Evolutionary conservation across 202 grass and related monocot species (phyloP), one percentile per base, ranked within the genome.

Genomic region (Setaria italica): DNA sequence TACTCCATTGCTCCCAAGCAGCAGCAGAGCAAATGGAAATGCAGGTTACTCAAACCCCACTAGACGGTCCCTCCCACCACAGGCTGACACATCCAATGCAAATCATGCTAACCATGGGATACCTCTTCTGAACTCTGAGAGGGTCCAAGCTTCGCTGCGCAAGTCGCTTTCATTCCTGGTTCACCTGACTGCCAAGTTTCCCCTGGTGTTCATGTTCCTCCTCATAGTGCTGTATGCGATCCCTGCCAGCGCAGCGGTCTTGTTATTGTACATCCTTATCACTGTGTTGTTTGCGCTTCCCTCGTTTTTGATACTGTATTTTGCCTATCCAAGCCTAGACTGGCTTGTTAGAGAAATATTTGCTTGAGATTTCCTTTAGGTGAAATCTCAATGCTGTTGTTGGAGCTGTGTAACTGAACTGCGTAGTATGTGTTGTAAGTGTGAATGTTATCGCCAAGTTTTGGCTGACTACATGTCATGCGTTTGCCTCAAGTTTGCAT

Each of bases 141-240:
- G 88, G 78, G 82, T 92, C 17, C 87, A 91, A 29, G 88, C 79
- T 70, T 97, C 87, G 2, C 42, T 97, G 46, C 86, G 82, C 19
- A 97, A 94, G 62, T 89, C 84, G 5, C 33, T 97, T 55, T 91
- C 72, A 1, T 97, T 94, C 75, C 86, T 92, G 68, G 80, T 94
- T 76, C 92, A 91, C 72, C 72, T 97, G 74, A 90, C 92, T 7
- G 90, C 92, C 29, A 94, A 97, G 82, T 97, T 97, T 9, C 88
- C 92, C 6, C 79, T 94, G 34, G 82, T 97, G 30, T 88, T 94
- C 80, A 92, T 94, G 43, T 97, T 94, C 62, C 87, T 97, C 67
- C 90, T 97, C 82, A 91, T 97, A 78, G 90, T 93, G 77, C 82
- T 94, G n/a, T 97, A 97, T 88, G 95, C 90, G 14, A 94, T 97